These are phyloP conservation scores for Stemphylium beticola DNA, from an alignment of 2,329 filamentous ascomycete genomes.

Conservation along the genomic window DNA sequence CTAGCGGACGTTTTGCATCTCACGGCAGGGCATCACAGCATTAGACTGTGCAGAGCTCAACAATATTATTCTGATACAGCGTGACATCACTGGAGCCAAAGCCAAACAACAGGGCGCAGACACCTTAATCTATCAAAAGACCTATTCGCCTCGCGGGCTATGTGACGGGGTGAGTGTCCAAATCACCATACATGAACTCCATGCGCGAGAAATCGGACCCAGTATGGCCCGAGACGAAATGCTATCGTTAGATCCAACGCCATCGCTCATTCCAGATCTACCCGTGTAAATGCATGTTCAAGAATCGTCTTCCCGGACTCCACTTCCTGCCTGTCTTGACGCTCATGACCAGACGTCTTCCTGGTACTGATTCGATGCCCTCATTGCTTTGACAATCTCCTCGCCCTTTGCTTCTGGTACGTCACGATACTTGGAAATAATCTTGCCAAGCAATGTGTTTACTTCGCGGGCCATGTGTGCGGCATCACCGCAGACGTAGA, in stretches of 20 bases:
- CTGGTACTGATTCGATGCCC: conserved; percentile 94
- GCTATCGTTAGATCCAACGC: conserved; percentile 23
- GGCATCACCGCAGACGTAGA: conserved; percentile 98
- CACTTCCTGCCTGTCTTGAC: neutral
- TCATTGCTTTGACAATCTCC: conserved; percentile 97
- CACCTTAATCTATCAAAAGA: conserved; percentile 1
- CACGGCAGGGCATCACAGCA: conserved; percentile 20
- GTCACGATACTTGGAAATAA: conserved; percentile 82
- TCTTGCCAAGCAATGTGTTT: conserved; percentile 83
- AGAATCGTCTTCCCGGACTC: conserved; percentile 8
- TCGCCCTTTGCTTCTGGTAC: conserved; percentile 87
- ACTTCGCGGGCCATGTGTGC: conserved; percentile 97
- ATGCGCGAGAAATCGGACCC: conserved; percentile 3
- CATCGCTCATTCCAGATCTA: conserved; percentile 33
- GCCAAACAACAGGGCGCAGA: conserved; percentile 6
- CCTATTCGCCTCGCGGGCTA: conserved; percentile 1
- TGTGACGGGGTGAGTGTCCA: conserved; percentile 1
- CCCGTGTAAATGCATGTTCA: conserved; percentile 33
- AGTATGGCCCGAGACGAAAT: neutral
- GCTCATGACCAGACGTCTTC: conserved; percentile 72
- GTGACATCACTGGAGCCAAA: neutral
- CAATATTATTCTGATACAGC: conserved; percentile 1
- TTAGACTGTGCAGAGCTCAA: conserved; percentile 11
- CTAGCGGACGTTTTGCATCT: conserved; percentile 10
- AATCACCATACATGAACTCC: neutral